Conservation (phyloP, 257 asterid genomes). For the Pogostemon cablin region DNA sequence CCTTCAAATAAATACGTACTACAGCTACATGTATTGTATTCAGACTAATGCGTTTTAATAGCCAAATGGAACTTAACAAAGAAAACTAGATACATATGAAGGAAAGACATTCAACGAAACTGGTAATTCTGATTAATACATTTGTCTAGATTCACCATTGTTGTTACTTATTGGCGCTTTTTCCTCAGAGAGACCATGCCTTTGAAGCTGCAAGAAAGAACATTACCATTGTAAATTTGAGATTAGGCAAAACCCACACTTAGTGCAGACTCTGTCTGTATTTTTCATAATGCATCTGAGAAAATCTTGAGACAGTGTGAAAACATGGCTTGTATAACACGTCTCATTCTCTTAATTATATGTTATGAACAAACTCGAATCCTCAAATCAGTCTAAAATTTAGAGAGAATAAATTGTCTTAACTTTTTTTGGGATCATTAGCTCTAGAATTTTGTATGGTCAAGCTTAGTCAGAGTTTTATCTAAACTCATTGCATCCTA, state of each 20-base stretch:
- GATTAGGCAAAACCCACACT: not conserved
- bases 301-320: not conserved
- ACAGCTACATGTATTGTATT: not conserved
- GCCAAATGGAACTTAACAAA: not conserved
- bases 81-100: not conserved
- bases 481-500: too few relatives aligned
- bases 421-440: not conserved
- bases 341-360: not conserved
- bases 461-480: not conserved
- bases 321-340: not conserved
- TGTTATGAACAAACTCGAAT: not conserved
- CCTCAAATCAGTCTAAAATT: not conserved
- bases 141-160: not conserved
- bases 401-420: not conserved
- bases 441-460: not conserved
- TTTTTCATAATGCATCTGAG: not conserved
- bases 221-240: not conserved
- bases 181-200: slow-evolving; percentile 39
- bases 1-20: not conserved
- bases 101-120: not conserved
- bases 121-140: not conserved
- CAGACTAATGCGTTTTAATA: not conserved
- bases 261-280: not conserved
- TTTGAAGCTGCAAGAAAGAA: slow-evolving; percentile 49
- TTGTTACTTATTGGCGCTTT: not conserved